Evolutionary conservation across 768 basidiomycete genomes (phyloP).

Genomic region (Tulasnella sp.): DNA sequence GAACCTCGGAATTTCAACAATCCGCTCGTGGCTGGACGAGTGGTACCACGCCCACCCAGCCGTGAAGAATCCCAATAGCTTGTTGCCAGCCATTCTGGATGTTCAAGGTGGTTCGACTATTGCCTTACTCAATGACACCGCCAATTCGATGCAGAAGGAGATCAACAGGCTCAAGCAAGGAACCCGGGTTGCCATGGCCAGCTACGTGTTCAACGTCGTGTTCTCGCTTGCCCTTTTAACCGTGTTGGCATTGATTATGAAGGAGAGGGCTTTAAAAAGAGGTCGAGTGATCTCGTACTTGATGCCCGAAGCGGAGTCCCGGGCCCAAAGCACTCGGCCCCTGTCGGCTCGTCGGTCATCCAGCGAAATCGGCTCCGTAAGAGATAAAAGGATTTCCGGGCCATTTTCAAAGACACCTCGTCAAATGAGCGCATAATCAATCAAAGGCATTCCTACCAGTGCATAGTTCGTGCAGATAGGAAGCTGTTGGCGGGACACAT

Average conservation of each 20-base stretch:
- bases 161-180: neutral
- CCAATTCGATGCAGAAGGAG: neutral
- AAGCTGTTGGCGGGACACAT: neutral
- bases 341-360: neutral
- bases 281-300: neutral
- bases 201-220: neutral
- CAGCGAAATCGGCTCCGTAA: neutral
- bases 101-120: neutral
- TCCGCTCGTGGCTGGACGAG: neutral
- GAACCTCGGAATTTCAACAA: neutral
- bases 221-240: neutral
- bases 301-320: neutral
- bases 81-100: neutral
- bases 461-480: neutral
- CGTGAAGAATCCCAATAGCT: neutral
- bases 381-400: neutral
- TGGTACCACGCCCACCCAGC: constrained; percentile 19
- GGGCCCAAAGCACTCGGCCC: neutral
- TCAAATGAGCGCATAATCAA: neutral
- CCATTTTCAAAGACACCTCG: neutral
- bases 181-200: neutral
- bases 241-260: neutral
- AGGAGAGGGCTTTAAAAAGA: neutral
- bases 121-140: neutral
- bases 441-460: neutral